These are phyloP conservation scores for Chytriomyces sp. DNA, from an alignment of 192 early-diverging fungal species.

Conservation along the genomic window DNA sequence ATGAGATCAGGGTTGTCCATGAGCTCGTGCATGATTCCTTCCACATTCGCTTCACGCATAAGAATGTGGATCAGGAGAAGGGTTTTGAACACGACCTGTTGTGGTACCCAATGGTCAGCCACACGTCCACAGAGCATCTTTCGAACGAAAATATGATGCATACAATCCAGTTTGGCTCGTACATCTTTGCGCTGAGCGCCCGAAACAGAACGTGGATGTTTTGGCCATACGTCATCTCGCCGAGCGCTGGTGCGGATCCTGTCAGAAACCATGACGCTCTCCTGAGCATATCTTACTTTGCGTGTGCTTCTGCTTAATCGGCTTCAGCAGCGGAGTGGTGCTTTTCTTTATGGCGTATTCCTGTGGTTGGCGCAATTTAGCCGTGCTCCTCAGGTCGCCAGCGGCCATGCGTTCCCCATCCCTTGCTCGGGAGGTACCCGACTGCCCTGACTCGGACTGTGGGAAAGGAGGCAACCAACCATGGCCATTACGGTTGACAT, in stretches of 20 bases:
- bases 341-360: slow-evolving; percentile 52
- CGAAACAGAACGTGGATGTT: slow-evolving; percentile 58
- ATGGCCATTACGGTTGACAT: too few relatives aligned
- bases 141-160: not conserved
- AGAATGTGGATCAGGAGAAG: slow-evolving; percentile 73
- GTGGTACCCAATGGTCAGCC: not conserved
- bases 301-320: slow-evolving; percentile 57
- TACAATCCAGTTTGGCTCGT: slow-evolving; percentile 70
- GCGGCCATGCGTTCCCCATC: not conserved
- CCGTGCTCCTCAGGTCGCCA: too few relatives aligned
- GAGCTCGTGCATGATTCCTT: slow-evolving; percentile 62
- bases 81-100: slow-evolving; percentile 73
- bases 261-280: too few relatives aligned
- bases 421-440: not conserved
- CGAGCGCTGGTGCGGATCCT: slow-evolving; percentile 45
- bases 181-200: slow-evolving; percentile 44
- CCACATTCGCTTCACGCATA: slow-evolving; percentile 68
- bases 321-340: slow-evolving; percentile 50
- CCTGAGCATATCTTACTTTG: slow-evolving; percentile 46
- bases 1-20: slow-evolving; percentile 49
- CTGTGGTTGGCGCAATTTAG: too few relatives aligned
- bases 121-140: too few relatives aligned
- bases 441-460: not conserved
- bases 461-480: too few relatives aligned
- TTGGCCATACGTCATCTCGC: slow-evolving; percentile 38